These are phyloP conservation scores for Hydrangea macrophylla DNA, from an alignment of 148 eudicot genomes.

Conservation along the genomic window DNA sequence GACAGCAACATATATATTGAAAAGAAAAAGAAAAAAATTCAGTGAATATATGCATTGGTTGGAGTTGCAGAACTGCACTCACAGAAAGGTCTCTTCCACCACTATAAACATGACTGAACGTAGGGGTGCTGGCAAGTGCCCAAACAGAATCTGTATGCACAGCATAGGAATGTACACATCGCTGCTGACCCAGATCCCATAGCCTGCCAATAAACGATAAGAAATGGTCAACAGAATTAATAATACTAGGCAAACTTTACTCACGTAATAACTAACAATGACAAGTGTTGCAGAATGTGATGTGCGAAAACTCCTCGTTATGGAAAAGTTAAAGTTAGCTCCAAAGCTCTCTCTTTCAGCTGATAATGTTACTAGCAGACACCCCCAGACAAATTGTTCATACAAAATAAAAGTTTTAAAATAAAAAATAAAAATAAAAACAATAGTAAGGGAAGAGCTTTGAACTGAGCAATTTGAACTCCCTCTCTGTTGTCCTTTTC, in stretches of 20 bases:
- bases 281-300: too few relatives aligned
- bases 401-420: too few relatives aligned
- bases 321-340: too few relatives aligned
- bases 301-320: too few relatives aligned
- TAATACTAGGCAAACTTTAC: neutral
- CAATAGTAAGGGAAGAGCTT: too few relatives aligned
- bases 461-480: too few relatives aligned
- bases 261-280: too few relatives aligned
- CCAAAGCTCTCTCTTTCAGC: too few relatives aligned
- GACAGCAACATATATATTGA: constrained; percentile 1
- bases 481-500: too few relatives aligned
- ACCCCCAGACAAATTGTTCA: too few relatives aligned
- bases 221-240: neutral
- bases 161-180: constrained; percentile 96
- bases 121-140: constrained; percentile 93
- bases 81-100: constrained; percentile 98
- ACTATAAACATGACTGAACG: constrained; percentile 95
- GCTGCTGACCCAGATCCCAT: constrained; percentile 99
- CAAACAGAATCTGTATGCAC: constrained; percentile 99
- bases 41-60: neutral
- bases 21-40: neutral
- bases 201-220: constrained; percentile 35
- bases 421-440: too few relatives aligned
- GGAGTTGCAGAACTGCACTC: constrained; percentile 29
- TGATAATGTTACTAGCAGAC: too few relatives aligned